Percentiles rank a stretch among this genome's conserved stretches.
These are phyloP conservation scores for Phytophthora foliorum DNA, from an alignment of 352 stramenopile species.

Conservation along the genomic window DNA sequence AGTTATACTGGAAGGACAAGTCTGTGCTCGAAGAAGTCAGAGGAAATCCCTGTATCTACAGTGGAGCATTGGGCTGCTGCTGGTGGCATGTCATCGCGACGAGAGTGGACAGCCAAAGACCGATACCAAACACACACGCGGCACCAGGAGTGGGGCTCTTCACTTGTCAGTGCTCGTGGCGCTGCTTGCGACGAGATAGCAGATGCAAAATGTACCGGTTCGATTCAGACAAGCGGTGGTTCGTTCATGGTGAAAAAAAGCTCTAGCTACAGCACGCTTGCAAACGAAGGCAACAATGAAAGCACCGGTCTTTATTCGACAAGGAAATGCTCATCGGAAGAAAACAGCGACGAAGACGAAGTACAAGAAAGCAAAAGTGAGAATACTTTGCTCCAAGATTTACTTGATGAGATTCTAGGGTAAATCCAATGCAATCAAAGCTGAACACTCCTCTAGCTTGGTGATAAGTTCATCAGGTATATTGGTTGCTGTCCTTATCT, in stretches of 20 bases:
- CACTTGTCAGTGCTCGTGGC: constrained; percentile 26
- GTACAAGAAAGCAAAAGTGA: constrained; percentile 37
- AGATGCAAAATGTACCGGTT: constrained; percentile 21
- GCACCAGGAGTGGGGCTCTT: constrained; percentile 34
- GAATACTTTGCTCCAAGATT: constrained; percentile 67
- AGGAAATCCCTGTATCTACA: constrained; percentile 2
- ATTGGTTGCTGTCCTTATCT: constrained; percentile 51
- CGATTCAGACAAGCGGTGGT: constrained; percentile 30
- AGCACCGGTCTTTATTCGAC: constrained; percentile 32
- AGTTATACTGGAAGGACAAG: constrained; percentile 17
- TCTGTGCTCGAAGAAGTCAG: constrained; percentile 22
- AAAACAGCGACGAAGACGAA: constrained; percentile 39
- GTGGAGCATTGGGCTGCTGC: constrained; percentile 23
- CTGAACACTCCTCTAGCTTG: neutral
- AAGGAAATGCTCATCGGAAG: constrained; percentile 32
- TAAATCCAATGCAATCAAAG: neutral
- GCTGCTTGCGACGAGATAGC: constrained; percentile 20
- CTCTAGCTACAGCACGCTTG: constrained; percentile 24
- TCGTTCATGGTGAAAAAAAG: constrained; percentile 28
- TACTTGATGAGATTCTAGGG: constrained; percentile 79
- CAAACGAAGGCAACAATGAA: constrained; percentile 1
- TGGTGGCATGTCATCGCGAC: constrained; percentile 30
- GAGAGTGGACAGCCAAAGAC: constrained; percentile 36
- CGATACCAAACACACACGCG: constrained; percentile 18
- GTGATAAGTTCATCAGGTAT: constrained; percentile 77